Evolutionary conservation across 1,139 yeast species (phyloP).

Genomic region (Magnusiomyces suaveolens): DNA sequence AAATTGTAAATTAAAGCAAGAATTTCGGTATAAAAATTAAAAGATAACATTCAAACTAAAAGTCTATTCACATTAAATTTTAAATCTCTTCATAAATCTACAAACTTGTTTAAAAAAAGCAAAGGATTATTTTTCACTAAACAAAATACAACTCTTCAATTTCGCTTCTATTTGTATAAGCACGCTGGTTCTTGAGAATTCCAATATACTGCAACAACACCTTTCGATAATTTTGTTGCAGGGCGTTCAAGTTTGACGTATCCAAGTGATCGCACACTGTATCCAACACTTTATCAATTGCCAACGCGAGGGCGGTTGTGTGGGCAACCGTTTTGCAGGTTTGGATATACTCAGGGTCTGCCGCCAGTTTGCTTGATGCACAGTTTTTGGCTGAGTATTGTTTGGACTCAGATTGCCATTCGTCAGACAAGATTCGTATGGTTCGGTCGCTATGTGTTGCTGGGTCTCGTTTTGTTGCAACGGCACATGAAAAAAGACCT

Average conservation of each 20-base stretch:
- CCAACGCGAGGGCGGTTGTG: slow-evolving; percentile 13
- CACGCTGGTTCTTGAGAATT: slow-evolving; percentile 20
- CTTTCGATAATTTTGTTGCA: slow-evolving; percentile 22
- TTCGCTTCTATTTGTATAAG: slow-evolving; percentile 20
- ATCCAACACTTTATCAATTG: slow-evolving; percentile 17
- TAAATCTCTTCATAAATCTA: too few species aligned
- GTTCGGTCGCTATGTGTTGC: slow-evolving; percentile 2
- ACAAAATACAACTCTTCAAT: slow-evolving; percentile 18
- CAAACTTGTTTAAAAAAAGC: too few species aligned
- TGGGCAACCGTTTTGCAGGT: neutral
- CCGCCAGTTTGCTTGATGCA: neutral
- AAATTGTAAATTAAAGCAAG: too few species aligned
- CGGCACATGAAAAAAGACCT: neutral
- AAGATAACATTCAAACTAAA: too few species aligned
- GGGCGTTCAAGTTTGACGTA: slow-evolving; percentile 15
- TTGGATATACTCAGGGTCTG: neutral
- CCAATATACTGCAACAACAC: slow-evolving; percentile 24
- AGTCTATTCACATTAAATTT: too few species aligned
- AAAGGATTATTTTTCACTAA: slow-evolving; percentile 10
- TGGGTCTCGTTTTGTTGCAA: slow-evolving; percentile 9
- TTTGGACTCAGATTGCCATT: neutral
- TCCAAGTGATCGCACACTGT: slow-evolving; percentile 14
- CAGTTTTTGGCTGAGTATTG: neutral
- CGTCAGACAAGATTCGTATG: neutral
- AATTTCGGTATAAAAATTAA: too few species aligned